Conservation (phyloP, 495 filamentous ascomycete genomes). For the Pyronema domesticum region DNA sequence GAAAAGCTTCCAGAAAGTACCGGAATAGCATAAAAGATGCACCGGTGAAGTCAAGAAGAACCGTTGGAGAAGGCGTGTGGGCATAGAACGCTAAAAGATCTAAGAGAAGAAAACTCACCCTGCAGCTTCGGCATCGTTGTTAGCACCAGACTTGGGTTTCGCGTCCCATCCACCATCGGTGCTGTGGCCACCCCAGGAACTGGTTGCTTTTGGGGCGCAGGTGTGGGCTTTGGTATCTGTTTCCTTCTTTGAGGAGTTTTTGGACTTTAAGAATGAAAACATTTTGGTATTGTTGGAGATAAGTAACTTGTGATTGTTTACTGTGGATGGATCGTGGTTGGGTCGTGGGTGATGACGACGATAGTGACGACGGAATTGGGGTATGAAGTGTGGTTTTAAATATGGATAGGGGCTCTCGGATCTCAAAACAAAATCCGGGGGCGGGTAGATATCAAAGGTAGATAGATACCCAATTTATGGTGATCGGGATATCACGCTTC, state of each 20-base stretch:
- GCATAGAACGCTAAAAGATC: not conserved
- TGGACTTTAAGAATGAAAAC: not conserved
- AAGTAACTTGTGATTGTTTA: not conserved
- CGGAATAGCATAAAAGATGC: too few species aligned
- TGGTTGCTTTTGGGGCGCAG: not conserved
- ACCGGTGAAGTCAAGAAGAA: too few species aligned
- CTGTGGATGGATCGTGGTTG: not conserved
- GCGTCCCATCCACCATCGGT: constrained; percentile 1
- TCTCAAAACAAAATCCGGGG: not conserved
- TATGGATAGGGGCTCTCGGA: not conserved
- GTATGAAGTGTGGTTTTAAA: not conserved
- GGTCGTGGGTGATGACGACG: not conserved
- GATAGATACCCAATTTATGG: too few species aligned
- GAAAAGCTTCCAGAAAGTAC: too few species aligned
- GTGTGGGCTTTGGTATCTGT: not conserved
- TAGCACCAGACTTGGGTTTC: not conserved
- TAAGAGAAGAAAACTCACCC: not conserved
- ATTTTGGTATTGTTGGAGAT: not conserved
- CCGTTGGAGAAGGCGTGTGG: not conserved
- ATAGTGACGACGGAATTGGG: not conserved
- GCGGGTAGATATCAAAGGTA: not conserved
- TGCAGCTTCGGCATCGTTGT: not conserved
- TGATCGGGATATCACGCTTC: too few species aligned
- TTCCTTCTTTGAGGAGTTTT: not conserved
- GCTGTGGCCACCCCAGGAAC: not conserved